These are phyloP conservation scores for Protea cynaroides DNA, from an alignment of 164 flowering plant species.

Conservation along the genomic window DNA sequence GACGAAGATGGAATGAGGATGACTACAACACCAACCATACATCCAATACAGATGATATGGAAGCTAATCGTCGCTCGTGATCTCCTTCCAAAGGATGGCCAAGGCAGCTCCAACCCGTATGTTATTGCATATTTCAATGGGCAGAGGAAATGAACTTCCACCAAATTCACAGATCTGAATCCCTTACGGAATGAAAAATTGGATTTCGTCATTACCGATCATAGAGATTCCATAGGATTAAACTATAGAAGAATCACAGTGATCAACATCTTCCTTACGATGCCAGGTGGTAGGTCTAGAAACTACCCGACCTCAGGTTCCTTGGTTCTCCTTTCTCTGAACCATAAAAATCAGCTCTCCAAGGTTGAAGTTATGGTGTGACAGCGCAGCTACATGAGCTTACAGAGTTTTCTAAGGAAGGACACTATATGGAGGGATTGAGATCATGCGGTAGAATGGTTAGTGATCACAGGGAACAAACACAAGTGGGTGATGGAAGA, in stretches of 20 bases:
- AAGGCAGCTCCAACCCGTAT: neutral
- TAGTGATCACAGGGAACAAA: constrained; percentile 37
- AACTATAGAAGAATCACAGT: constrained; percentile 34
- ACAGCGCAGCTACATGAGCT: constrained; percentile 51
- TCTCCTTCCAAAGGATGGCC: neutral
- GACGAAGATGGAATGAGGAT: too few species aligned
- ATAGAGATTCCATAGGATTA: constrained; percentile 54
- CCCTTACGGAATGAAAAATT: constrained; percentile 83
- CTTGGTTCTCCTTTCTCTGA: constrained; percentile 62
- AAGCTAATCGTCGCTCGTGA: too few species aligned
- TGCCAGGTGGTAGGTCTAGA: constrained; percentile 54
- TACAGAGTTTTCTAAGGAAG: constrained; percentile 29
- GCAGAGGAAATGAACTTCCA: neutral
- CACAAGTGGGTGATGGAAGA: constrained; percentile 60
- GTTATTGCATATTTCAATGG: neutral
- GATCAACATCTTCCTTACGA: constrained; percentile 48
- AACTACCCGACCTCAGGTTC: constrained; percentile 72
- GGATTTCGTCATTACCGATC: constrained; percentile 77
- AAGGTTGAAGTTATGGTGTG: constrained; percentile 65
- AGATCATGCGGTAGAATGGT: constrained; percentile 62
- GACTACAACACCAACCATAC: too few species aligned
- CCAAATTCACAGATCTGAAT: constrained; percentile 19
- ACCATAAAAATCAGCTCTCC: constrained; percentile 30
- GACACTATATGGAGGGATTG: constrained; percentile 28
- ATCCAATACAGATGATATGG: too few species aligned